These are phyloP conservation scores for Chionographis japonica DNA, from an alignment of 106 monocot species.

Conservation along the genomic window DNA sequence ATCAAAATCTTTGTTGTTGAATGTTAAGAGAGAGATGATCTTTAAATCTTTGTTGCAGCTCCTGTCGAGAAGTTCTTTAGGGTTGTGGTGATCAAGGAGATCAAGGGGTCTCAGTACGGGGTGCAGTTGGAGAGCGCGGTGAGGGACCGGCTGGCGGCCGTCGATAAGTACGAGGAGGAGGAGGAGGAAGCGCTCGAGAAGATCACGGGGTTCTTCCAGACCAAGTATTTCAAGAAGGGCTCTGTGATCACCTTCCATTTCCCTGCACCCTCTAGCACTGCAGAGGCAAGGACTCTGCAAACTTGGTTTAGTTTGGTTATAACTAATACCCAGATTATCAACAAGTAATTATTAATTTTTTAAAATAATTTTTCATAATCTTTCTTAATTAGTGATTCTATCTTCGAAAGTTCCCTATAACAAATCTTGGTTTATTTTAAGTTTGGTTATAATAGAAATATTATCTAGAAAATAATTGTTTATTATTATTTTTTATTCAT, in stretches of 20 bases:
- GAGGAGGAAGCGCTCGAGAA: constrained; percentile 81
- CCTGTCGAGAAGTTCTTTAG: constrained; percentile 61
- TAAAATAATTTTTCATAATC: too few relatives aligned
- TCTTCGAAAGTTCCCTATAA: too few relatives aligned
- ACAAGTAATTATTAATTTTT: too few relatives aligned
- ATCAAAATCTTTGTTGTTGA: too few relatives aligned
- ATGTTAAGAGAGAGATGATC: too few relatives aligned
- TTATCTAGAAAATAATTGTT: too few relatives aligned
- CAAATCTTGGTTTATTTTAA: too few relatives aligned
- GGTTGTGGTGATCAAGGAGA: constrained; percentile 88
- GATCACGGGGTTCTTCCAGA: constrained; percentile 69
- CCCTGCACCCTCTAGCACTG: constrained; percentile 23
- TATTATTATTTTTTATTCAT: too few relatives aligned
- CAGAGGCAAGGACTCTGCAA: constrained; percentile 33
- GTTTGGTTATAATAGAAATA: too few relatives aligned
- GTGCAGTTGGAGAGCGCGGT: constrained; percentile 73
- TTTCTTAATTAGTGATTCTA: too few relatives aligned
- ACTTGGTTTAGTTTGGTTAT: too few relatives aligned
- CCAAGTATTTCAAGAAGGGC: constrained; percentile 69
- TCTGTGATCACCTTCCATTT: constrained; percentile 70
- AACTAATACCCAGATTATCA: too few relatives aligned
- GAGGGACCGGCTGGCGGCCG: constrained; percentile 56
- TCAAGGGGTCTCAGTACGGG: constrained; percentile 87
- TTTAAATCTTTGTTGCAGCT: constrained; percentile 28
- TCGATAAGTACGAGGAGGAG: constrained; percentile 81